Base-by-base conservation (phyloP, 2,329 filamentous ascomycete genomes). In the Xylariaceae sp. region DNA sequence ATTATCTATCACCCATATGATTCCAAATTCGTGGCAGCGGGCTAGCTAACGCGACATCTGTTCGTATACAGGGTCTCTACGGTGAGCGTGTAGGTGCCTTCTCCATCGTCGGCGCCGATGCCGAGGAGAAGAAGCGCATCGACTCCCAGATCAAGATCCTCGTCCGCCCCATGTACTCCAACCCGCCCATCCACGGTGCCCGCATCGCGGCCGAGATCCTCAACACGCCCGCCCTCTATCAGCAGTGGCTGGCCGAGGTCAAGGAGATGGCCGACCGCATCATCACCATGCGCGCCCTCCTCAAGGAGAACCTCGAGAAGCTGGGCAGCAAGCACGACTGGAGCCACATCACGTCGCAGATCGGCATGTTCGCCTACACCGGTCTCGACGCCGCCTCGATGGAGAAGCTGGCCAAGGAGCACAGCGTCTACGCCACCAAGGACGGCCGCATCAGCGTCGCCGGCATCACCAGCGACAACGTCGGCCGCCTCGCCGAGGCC, bases 281-380 rank as follows among this genome's bases (percentile, higher is more conserved):
- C 74, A 97, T 98, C 69, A 86, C 81, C 66, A 98, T 98, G 92
- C 87, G 92, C 56, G 82, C 86, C 46, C 79, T 95, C 39, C 81
- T 98, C 61, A 94, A 92, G 78, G 78, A 88, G 57, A 94, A 97
- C 73, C 81, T 98, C 40, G 87, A 96, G 78, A 83, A 85, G 68
- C 80, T 96, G 47, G 90, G 90, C 62, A 92, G 85, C 74, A 88
- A 88, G 77, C 88, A 94, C 68, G 87, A 97, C 74, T 98, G 92
- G 92, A 86, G 83, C 65, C 92, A 98, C 76, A 98, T 98, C 69
- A 97, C 92, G 54, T 89, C 76, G 69, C 88, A 94, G 78, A 98
- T 98, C 59, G 92, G 92, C 71, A 98, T 98, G 92, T 98, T 98
- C 62, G 90, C 92, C 55, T 98, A 94, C 77, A 98, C 92, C 36